A percentile compares a stretch with the other conserved stretches of the same genome.
Evolutionary conservation across 768 basidiomycete species (phyloP).

Genomic region (Tulasnella calospora): DNA sequence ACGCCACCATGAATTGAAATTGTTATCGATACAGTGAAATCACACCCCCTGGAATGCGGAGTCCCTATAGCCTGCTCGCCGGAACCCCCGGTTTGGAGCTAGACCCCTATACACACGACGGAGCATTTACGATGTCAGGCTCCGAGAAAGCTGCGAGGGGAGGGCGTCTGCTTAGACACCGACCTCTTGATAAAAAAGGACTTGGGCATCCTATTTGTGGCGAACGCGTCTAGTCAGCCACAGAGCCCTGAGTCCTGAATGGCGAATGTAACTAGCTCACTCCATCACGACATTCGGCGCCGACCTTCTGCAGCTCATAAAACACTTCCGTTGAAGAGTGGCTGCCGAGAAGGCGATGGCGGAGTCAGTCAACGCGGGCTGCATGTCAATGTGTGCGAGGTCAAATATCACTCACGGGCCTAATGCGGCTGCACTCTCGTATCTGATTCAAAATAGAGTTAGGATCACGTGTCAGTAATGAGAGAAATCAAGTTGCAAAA

Average conservation of each 20-base stretch:
- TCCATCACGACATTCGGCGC: conserved; percentile 1
- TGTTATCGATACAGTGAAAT: neutral
- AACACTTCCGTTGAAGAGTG: neutral
- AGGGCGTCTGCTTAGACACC: neutral
- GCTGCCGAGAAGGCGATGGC: neutral
- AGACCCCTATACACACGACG: neutral
- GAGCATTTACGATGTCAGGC: neutral
- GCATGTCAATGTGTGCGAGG: neutral
- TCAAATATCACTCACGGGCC: neutral
- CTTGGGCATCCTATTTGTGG: neutral
- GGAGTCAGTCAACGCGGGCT: neutral
- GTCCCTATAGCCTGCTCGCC: neutral
- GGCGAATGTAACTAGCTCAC: neutral
- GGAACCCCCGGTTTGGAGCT: neutral
- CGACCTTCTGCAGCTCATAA: neutral
- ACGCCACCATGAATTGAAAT: neutral
- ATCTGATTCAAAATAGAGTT: neutral
- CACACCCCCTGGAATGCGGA: neutral
- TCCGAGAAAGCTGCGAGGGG: neutral
- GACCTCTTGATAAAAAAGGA: neutral
- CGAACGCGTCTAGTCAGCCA: neutral
- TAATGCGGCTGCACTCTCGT: neutral
- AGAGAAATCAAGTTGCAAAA: neutral
- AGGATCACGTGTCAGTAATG: neutral
- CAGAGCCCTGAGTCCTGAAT: neutral